Evolutionary conservation across 108 stramenopile species (phyloP).

Genomic region (Fragilariopsis cylindrus): DNA sequence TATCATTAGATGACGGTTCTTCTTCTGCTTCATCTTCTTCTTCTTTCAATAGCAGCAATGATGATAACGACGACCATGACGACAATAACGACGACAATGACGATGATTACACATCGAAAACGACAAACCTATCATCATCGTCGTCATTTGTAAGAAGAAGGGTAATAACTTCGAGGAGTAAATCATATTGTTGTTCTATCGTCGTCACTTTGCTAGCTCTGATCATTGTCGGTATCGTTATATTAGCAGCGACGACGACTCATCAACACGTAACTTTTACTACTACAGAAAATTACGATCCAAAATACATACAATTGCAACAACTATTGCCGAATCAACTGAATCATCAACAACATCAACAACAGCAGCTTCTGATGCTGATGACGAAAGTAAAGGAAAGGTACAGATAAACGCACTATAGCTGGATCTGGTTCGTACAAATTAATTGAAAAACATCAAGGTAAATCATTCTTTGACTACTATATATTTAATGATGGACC

Average conservation of each 20-base stretch:
- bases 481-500: slow-evolving; percentile 77
- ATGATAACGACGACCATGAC: background rate
- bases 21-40: no score
- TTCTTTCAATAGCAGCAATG: background rate
- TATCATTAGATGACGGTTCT: slow-evolving; percentile 12
- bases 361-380: no score
- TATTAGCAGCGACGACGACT: no score
- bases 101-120: background rate
- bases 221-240: no score
- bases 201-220: no score
- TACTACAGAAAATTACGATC: background rate
- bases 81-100: background rate
- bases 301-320: background rate
- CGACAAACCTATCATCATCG: background rate
- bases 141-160: no score
- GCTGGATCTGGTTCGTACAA: slow-evolving; percentile 49
- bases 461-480: slow-evolving; percentile 57
- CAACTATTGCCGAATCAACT: background rate
- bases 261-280: no score
- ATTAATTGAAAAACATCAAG: slow-evolving; percentile 58
- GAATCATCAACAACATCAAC: background rate
- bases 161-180: no score
- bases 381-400: no score
- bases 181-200: no score
- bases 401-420: no score